These are phyloP conservation scores for Calonectria pseudoreteaudii DNA, from an alignment of 2,329 filamentous ascomycete genomes.

Conservation along the genomic window DNA sequence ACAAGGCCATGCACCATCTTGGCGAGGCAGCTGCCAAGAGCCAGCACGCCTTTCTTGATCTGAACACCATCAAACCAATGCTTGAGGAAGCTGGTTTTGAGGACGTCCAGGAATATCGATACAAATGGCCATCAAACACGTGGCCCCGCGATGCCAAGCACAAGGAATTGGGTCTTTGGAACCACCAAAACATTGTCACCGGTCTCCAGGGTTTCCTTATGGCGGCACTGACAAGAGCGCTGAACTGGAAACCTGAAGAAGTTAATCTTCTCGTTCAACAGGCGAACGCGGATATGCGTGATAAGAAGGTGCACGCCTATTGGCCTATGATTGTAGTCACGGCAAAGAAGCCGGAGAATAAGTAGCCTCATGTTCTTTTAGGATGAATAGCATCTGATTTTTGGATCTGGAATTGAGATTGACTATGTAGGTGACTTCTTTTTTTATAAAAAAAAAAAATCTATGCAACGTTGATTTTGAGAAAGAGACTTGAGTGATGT, in stretches of 20 bases:
- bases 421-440: no score
- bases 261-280: not conserved
- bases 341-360: not conserved
- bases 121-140: slow-evolving; percentile 12
- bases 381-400: not conserved
- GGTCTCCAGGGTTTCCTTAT: not conserved
- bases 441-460: no score
- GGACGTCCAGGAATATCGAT: not conserved
- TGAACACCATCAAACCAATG: slow-evolving; percentile 14
- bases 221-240: not conserved
- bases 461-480: no score
- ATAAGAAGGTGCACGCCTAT: not conserved
- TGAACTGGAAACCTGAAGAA: not conserved
- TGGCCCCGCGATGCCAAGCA: slow-evolving; percentile 25
- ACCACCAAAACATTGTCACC: not conserved
- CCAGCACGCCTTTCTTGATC: not conserved
- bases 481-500: not conserved
- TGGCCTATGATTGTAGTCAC: not conserved
- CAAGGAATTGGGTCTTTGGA: slow-evolving; percentile 13
- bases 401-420: no score
- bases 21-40: slow-evolving; percentile 32
- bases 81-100: slow-evolving; percentile 11
- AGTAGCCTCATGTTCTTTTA: not conserved
- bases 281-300: not conserved
- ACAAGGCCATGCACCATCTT: slow-evolving; percentile 28